These are phyloP conservation scores for Bolboschoenus planiculmis DNA, from an alignment of 176 grass and related monocot species.

Conservation along the genomic window DNA sequence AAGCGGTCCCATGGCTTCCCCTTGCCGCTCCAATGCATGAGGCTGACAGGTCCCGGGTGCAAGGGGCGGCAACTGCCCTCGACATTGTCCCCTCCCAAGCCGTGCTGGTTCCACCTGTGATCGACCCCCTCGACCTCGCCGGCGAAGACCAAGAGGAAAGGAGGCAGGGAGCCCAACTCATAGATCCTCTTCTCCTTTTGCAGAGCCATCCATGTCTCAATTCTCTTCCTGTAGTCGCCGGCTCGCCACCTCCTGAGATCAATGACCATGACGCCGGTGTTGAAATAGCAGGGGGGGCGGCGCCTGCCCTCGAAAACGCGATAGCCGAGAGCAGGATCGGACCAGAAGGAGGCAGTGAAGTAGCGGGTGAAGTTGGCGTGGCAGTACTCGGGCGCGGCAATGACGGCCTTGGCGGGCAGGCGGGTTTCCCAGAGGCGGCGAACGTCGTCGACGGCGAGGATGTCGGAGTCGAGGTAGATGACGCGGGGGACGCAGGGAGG, in stretches of 20 bases:
- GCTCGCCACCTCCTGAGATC: conserved; percentile 68
- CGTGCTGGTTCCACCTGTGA: conserved; percentile 94
- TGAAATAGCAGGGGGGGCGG: conserved; percentile 80
- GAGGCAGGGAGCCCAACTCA: conserved; percentile 73
- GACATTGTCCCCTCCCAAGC: conserved; percentile 85
- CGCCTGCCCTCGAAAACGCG: conserved; percentile 47
- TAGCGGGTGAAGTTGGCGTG: conserved; percentile 91
- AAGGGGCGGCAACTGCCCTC: conserved; percentile 70
- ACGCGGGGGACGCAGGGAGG: conserved; percentile 62
- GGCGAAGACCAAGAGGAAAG: conserved; percentile 78
- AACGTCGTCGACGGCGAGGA: conserved; percentile 69
- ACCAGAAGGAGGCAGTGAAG: conserved; percentile 80
- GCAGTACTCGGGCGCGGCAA: conserved; percentile 96
- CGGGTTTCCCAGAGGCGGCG: conserved; percentile 62
- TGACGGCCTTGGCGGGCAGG: conserved; percentile 55
- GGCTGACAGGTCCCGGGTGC: conserved; percentile 71
- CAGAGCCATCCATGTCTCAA: conserved; percentile 74
- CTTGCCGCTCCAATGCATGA: conserved; percentile 93
- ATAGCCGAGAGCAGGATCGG: conserved; percentile 37
- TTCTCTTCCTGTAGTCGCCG: conserved; percentile 54
- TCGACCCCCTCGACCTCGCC: conserved; percentile 81
- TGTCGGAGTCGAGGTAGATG: conserved; percentile 94
- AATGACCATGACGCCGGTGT: conserved; percentile 91
- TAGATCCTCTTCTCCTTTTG: conserved; percentile 76
- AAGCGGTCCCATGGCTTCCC: conserved; percentile 86